Conservation (phyloP, 192 early-diverging fungal species). For the Podila clonocystis region DNA sequence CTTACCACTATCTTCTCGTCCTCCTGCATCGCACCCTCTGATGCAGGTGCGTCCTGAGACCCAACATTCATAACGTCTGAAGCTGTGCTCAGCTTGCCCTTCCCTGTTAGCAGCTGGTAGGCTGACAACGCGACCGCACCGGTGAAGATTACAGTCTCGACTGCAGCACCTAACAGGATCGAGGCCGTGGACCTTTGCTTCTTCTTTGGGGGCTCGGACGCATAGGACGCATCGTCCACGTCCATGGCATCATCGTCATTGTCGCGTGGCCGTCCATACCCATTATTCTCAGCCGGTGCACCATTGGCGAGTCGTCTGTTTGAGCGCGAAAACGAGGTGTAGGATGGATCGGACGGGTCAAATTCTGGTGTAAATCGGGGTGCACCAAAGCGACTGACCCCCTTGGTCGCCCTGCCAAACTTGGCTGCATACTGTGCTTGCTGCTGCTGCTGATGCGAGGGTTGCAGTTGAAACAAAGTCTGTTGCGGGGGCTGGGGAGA, state of each 20-base stretch:
- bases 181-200: conserved; percentile 26
- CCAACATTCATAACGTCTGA: neutral
- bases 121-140: conserved; percentile 50
- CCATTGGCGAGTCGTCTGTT: neutral
- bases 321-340: neutral
- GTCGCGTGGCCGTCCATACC: conserved; percentile 25
- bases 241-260: neutral
- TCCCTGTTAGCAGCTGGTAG: conserved; percentile 43
- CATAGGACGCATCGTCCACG: neutral
- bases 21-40: conserved; percentile 19
- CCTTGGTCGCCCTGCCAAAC: conserved; percentile 33
- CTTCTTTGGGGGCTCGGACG: conserved; percentile 48
- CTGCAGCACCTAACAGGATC: conserved; percentile 37
- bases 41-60: neutral
- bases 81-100: conserved; percentile 2
- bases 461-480: conserved; percentile 1
- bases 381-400: conserved; percentile 25
- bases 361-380: conserved; percentile 27
- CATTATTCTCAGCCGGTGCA: conserved; percentile 5
- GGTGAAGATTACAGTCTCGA: conserved; percentile 53
- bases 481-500: conserved; percentile 11
- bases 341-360: conserved; percentile 16
- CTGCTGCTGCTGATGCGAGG: neutral
- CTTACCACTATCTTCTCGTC: conserved; percentile 15
- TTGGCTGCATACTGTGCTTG: conserved; percentile 11